Evolutionary conservation across 441 rosid genomes (phyloP).

Genomic region (Euphorbia schlechtendalii): DNA sequence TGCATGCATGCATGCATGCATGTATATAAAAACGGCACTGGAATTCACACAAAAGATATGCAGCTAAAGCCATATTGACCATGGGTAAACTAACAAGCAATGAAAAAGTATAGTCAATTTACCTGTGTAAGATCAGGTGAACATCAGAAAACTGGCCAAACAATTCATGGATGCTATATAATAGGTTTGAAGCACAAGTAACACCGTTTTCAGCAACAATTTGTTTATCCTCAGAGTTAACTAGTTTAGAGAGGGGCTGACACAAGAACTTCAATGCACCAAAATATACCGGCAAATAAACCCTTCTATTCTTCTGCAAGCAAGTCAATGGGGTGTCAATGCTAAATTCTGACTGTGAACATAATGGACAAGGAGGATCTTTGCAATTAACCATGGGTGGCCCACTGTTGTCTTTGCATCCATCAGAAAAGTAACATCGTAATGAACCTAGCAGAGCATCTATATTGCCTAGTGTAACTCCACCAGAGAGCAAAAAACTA

Average conservation of each 20-base stretch:
- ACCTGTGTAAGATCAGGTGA: slow-evolving; percentile 42
- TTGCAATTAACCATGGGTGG: slow-evolving; percentile 18
- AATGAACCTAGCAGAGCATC: slow-evolving; percentile 37
- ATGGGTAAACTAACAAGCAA: slow-evolving; percentile 15
- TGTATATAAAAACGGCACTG: neutral
- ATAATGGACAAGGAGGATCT: slow-evolving; percentile 19
- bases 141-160: slow-evolving; percentile 52
- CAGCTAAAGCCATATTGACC: slow-evolving; percentile 4
- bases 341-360: slow-evolving; percentile 17
- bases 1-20: neutral
- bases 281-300: slow-evolving; percentile 39
- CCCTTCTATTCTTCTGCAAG: slow-evolving; percentile 27
- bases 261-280: slow-evolving; percentile 71
- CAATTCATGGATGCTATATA: slow-evolving; percentile 47
- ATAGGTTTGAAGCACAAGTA: slow-evolving; percentile 31
- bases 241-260: slow-evolving; percentile 68
- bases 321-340: slow-evolving; percentile 22
- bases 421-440: slow-evolving; percentile 34
- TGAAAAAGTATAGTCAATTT: slow-evolving; percentile 15
- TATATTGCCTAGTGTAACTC: slow-evolving; percentile 36
- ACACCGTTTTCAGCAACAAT: slow-evolving; percentile 43
- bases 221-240: slow-evolving; percentile 50
- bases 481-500: slow-evolving; percentile 40
- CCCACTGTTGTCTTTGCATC: slow-evolving; percentile 19
- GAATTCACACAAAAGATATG: slow-evolving; percentile 7